Conservation (phyloP, 208 protist genomes). For the Trypanosoma scelopori region DNA sequence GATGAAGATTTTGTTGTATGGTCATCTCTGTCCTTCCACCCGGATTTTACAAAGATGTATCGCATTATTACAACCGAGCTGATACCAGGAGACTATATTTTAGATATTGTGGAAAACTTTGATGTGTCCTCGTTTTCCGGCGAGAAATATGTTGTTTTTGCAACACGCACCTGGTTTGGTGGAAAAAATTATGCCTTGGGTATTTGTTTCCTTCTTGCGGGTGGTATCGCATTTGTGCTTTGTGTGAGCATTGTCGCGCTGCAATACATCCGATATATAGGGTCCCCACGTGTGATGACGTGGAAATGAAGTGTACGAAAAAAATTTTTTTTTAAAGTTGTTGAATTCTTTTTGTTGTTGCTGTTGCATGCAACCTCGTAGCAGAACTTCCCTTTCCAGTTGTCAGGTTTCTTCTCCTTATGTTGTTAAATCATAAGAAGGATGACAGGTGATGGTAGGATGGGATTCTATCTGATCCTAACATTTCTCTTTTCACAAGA, state of each 20-base stretch:
- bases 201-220: slow-evolving; percentile 86
- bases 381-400: too few relatives aligned
- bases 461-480: too few relatives aligned
- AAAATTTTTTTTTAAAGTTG: too few relatives aligned
- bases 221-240: slow-evolving; percentile 74
- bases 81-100: slow-evolving; percentile 49
- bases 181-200: slow-evolving; percentile 92
- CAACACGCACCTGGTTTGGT: slow-evolving; percentile 82
- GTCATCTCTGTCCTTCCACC: slow-evolving; percentile 90
- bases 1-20: slow-evolving; percentile 95
- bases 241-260: slow-evolving; percentile 65
- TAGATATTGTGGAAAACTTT: slow-evolving; percentile 74
- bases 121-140: slow-evolving; percentile 77
- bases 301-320: too few relatives aligned
- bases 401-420: too few relatives aligned
- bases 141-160: slow-evolving; percentile 88
- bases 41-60: slow-evolving; percentile 94
- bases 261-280: slow-evolving; percentile 2
- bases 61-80: slow-evolving; percentile 61
- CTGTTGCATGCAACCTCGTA: not conserved
- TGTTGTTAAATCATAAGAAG: too few relatives aligned
- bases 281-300: not conserved
- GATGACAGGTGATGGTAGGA: not conserved
- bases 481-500: too few relatives aligned
- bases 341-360: too few relatives aligned